phyloP scores from a whole-genome alignment of 148 eudicot genomes.

The Silene latifolia region DNA sequence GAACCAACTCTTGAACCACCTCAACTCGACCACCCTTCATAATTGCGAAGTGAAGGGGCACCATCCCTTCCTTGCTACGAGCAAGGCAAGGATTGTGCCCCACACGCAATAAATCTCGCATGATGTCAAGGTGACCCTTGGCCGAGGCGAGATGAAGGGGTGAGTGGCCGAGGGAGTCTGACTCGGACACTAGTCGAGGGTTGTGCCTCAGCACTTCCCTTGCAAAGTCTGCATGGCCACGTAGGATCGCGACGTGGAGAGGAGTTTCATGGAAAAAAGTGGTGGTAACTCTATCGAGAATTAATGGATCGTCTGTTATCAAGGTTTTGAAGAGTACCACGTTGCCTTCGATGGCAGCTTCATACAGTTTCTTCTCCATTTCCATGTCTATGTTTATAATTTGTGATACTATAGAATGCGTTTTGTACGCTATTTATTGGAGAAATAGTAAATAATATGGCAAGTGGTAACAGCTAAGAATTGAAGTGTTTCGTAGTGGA shows the following conservation, averaged over 20 bases:
- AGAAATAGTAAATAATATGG: not conserved
- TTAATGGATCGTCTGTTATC: conserved; percentile 31
- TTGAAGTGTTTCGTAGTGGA: not conserved
- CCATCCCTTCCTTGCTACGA: conserved; percentile 23
- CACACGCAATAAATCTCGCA: conserved; percentile 20
- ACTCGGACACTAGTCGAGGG: conserved; percentile 26
- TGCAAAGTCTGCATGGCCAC: conserved; percentile 30
- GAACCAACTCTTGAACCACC: conserved; percentile 28
- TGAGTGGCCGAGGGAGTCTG: conserved; percentile 26
- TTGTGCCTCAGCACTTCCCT: conserved; percentile 21
- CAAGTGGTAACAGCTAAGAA: not conserved
- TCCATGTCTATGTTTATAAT: not conserved
- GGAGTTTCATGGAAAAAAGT: conserved; percentile 24
- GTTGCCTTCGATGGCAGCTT: conserved; percentile 32
- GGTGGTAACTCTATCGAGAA: conserved; percentile 25
- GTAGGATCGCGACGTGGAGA: conserved; percentile 27
- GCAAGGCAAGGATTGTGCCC: not conserved
- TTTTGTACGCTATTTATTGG: not conserved
- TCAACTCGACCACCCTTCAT: conserved; percentile 27
- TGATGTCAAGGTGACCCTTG: conserved; percentile 25
- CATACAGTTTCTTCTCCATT: conserved; percentile 22
- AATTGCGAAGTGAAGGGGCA: conserved; percentile 30
- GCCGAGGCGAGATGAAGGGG: conserved; percentile 36
- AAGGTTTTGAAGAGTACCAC: conserved; percentile 11
- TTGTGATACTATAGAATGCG: not conserved